Base-by-base conservation (phyloP, 495 filamentous ascomycete species). In the Penicillium coffeae region DNA sequence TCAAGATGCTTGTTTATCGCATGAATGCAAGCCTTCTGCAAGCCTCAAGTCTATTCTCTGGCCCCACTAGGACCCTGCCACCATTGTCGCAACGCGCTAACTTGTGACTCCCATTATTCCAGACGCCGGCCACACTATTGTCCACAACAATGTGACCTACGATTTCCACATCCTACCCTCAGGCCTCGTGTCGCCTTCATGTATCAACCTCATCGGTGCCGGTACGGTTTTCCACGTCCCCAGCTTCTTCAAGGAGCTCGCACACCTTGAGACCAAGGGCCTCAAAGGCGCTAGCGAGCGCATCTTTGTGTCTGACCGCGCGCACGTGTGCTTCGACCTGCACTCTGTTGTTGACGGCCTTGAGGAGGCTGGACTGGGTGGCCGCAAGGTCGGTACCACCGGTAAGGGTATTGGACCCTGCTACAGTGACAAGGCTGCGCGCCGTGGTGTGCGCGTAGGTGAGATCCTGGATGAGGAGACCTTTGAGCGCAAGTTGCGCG, bases 151-250 rank as follows among this genome's bases (percentile, higher is more conserved):
- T 33, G 65, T 76, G 40, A 81, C 77, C 30, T 85, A 82, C 59
- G 76, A 84, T 64, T 89, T 89, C 68, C 89, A 92, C 70, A 80
- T 85, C 53, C 75, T 86, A 37, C 83, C 82, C 48, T 82, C 78
- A 39, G 87, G 86, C 41, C 82, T 95, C 9, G 73, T 94, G 48
- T 88, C 87, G 57, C 88, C 85, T 2, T 72, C 71, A 45, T 88
- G 81, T 66, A 73, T 84, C 53, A 96, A 93, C 73, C 72, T 96
- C 39, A 88, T 96, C 65, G 90, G 90, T 42, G 85, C 86, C 48
- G 89, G 89, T 45, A 85, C 85, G 41, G 90, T 95, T 45, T 79
- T 95, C 47, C 87, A 96, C 73, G 76, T 94, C 38, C 87, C 87
- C 41, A 78, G 77, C 38, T 93, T 96, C 78, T 94, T 95, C 80